Conservation (phyloP, 2,329 filamentous ascomycete genomes). For the Fusarium paranaense region DNA sequence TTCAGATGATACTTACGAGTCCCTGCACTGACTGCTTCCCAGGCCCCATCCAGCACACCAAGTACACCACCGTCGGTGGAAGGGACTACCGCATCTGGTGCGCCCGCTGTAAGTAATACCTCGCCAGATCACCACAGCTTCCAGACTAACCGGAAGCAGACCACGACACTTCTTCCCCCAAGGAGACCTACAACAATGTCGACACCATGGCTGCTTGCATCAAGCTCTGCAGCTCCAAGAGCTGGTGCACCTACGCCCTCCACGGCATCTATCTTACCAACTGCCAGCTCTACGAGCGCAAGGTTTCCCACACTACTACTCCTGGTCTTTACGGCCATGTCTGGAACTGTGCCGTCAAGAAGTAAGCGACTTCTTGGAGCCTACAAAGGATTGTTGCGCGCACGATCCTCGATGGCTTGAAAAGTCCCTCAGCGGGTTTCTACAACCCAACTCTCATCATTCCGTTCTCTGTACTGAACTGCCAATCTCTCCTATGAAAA, state of each 20-base stretch:
- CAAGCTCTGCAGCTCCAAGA: background rate
- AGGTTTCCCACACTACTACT: background rate
- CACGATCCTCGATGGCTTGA: background rate
- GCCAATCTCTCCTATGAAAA: background rate
- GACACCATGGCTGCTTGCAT: background rate
- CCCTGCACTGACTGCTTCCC: background rate
- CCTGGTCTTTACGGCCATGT: background rate
- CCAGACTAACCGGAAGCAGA: background rate
- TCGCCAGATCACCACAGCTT: background rate
- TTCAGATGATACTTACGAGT: background rate
- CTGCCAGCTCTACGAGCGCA: background rate
- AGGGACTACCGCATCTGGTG: background rate
- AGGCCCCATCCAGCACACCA: background rate
- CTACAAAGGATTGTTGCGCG: background rate
- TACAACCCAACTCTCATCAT: background rate
- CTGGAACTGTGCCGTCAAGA: conserved; percentile 2
- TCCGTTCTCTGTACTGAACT: background rate
- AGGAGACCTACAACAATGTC: background rate
- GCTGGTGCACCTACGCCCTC: background rate
- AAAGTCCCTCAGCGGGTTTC: background rate
- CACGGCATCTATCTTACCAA: background rate
- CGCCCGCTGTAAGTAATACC: background rate
- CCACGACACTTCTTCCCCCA: background rate
- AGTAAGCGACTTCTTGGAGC: background rate
- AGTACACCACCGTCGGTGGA: background rate